Base-by-base conservation (phyloP, 106 monocot genomes). In the Posidonia australis region DNA sequence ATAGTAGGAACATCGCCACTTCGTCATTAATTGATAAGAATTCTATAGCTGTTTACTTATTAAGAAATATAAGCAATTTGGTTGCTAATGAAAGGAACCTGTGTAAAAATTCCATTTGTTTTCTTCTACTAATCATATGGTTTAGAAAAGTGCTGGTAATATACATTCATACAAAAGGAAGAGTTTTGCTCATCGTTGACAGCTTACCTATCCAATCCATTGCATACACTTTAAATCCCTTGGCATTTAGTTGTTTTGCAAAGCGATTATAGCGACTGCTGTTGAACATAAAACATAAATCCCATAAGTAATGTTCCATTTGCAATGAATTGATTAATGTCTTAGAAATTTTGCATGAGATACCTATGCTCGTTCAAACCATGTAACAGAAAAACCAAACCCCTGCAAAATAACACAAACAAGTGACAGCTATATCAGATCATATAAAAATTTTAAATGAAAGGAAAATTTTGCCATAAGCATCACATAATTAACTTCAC, bases 181-280 rank as follows among this genome's bases (percentile, higher is more conserved):
- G 49, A 49, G 13, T 17, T 19, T 62, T 58, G 2, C 16, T 58
- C 3, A 26, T 10, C 24, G 21, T 54, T 1, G 51, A 44, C 41
- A 62, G 55, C 78, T 80, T 76, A 93, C 93, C 93, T 62, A 72
- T 89, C 93, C 93, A 93, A 51, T 93, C 93, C 93, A 93, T 89
- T 19, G 67, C 89, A 66, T 89, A 88, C 14, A 86, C 93, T 77
- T 93, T 93, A 41, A 93, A 79, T 42, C 93, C 86, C 44, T 70
- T 66, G 16, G 77, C 77, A 64, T 85, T 93, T 62, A 93, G 73
- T 31, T 77, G 73, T 71, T 47, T 83, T 28, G 89, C 93, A 77
- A 89, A 81, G 27, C 73, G 71, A 76, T 89, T 73, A 68, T 93
- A 93, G 53, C 93, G 76, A 28, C 93, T 86, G 81, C 93, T 93